A percentile compares a stretch with the other conserved stretches of the same genome.
These are phyloP conservation scores for Xylaria sp. DNA, from an alignment of 2,329 filamentous ascomycete genomes.

Conservation along the genomic window DNA sequence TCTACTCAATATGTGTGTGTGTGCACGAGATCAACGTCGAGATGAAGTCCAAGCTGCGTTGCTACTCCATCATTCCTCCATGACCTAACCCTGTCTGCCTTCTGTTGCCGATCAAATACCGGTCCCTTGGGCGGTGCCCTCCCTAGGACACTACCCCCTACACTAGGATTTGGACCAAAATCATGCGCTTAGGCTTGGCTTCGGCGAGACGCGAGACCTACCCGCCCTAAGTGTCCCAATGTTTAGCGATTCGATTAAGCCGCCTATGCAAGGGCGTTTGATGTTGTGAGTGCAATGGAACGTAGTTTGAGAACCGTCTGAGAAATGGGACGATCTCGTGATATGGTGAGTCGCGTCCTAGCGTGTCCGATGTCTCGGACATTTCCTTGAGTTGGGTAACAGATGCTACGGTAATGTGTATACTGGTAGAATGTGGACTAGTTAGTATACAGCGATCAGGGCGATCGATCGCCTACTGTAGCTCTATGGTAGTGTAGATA, in stretches of 20 bases:
- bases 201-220: conserved; percentile 35
- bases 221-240: conserved; percentile 1
- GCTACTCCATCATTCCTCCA: conserved; percentile 16
- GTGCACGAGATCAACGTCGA: conserved; percentile 21
- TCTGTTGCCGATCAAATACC: conserved; percentile 29
- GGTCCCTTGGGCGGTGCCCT: conserved; percentile 15
- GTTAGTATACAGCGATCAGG: not conserved
- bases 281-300: conserved; percentile 22
- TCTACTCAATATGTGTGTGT: not conserved
- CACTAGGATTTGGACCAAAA: conserved; percentile 14
- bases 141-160: conserved; percentile 1
- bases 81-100: conserved; percentile 3
- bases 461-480: conserved; percentile 9
- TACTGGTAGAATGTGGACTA: no score
- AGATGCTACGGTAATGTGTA: conserved; percentile 21
- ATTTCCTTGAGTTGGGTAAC: conserved; percentile 36
- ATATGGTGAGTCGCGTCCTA: conserved; percentile 26
- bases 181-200: conserved; percentile 21
- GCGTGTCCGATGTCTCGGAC: conserved; percentile 36
- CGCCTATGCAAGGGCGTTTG: conserved; percentile 30
- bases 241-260: conserved; percentile 8
- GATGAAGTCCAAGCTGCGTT: conserved; percentile 28
- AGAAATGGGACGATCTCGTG: conserved; percentile 36
- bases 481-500: not conserved
- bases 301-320: conserved; percentile 38